Evolutionary conservation across 768 basidiomycete species (phyloP).

Genomic region (Amanita rubescens): DNA sequence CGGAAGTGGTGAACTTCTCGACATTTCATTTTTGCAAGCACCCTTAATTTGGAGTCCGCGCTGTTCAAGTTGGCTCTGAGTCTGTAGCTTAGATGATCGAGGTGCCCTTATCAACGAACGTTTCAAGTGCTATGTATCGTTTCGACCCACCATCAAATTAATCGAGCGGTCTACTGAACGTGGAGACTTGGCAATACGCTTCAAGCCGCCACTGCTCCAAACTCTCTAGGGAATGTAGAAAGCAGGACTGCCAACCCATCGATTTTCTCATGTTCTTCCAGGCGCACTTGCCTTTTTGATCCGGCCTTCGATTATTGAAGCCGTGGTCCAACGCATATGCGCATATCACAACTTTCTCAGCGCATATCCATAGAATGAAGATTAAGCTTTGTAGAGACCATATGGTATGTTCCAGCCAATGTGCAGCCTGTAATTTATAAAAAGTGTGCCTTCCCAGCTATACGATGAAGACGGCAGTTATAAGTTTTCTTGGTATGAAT

Average conservation of each 20-base stretch:
- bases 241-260: neutral
- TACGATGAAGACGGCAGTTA: neutral
- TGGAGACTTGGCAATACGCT: neutral
- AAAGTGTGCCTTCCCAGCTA: neutral
- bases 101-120: too few relatives aligned
- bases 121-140: too few relatives aligned
- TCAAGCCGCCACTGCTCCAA: neutral
- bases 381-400: neutral
- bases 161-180: neutral
- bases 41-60: too few relatives aligned
- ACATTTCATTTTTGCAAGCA: too few relatives aligned
- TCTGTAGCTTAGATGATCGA: too few relatives aligned
- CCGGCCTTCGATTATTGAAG: neutral
- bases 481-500: neutral
- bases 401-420: neutral
- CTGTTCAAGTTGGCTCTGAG: too few relatives aligned
- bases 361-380: neutral
- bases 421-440: slow-evolving; percentile 3
- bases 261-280: neutral
- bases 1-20: neutral
- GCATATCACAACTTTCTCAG: neutral
- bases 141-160: neutral
- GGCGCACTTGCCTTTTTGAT: neutral
- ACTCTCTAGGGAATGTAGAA: neutral
- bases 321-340: neutral